These are phyloP conservation scores for Neofusicoccum parvum DNA, from an alignment of 2,329 filamentous ascomycete species.

Conservation along the genomic window DNA sequence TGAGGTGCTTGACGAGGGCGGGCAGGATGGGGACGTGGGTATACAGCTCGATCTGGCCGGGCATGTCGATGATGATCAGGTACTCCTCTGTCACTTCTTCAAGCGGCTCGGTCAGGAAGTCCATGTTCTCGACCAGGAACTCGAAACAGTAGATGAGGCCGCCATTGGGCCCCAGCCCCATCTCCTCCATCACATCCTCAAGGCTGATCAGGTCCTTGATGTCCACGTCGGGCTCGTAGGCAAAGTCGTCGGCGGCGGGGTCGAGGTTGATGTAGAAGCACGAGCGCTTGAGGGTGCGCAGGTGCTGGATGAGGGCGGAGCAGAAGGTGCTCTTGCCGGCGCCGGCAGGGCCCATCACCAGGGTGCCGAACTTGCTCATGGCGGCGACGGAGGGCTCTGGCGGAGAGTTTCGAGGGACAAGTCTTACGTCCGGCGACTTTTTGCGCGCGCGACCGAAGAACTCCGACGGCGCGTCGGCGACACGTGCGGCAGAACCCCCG, in stretches of 20 bases:
- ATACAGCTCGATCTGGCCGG: slow-evolving; percentile 97
- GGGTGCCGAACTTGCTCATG: slow-evolving; percentile 93
- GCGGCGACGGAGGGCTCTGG: slow-evolving; percentile 25
- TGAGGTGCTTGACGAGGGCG: slow-evolving; percentile 78
- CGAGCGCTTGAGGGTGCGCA: slow-evolving; percentile 86
- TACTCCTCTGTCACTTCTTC: slow-evolving; percentile 91
- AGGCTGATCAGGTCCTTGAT: slow-evolving; percentile 94
- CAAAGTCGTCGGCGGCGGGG: slow-evolving; percentile 89
- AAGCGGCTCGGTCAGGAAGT: slow-evolving; percentile 84
- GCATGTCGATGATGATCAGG: slow-evolving; percentile 97
- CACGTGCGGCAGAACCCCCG: slow-evolving; percentile 8
- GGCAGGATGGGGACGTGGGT: slow-evolving; percentile 94
- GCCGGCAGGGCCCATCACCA: slow-evolving; percentile 95
- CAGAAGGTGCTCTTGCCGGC: slow-evolving; percentile 98
- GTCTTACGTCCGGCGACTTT: slow-evolving; percentile 15
- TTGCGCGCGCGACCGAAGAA: slow-evolving; percentile 5
- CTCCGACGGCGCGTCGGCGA: slow-evolving; percentile 5
- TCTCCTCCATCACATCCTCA: slow-evolving; percentile 95
- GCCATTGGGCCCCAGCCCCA: slow-evolving; percentile 86
- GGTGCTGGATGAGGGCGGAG: slow-evolving; percentile 87
- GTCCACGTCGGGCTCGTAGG: slow-evolving; percentile 88
- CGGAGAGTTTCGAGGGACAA: slow-evolving; percentile 5
- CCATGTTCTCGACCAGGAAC: slow-evolving; percentile 90
- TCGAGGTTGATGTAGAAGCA: slow-evolving; percentile 99
- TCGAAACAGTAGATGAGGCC: slow-evolving; percentile 96